Evolutionary conservation across 225 moss, liverwort and hornwort species (phyloP), one percentile per base, ranked within the genome.

Genomic region (Pseudoscleropodium purum): DNA sequence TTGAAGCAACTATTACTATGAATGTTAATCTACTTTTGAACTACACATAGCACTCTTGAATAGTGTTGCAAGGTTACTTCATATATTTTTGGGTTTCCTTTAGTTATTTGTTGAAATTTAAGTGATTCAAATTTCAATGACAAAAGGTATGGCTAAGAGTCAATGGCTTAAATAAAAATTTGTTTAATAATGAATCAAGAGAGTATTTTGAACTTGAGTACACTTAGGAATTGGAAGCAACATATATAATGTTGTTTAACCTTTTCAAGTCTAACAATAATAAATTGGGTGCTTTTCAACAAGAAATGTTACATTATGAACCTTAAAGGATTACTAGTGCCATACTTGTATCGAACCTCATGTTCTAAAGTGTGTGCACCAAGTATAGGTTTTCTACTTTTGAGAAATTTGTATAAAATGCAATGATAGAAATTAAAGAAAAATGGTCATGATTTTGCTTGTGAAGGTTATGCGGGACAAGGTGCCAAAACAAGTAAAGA

Each of bases 401-500:
- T 18, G 9, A 51, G 2, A 20, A 4, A n/a, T 37, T 27, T 52
- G 1, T 8, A 27, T 29, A 47, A 17, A 2, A 19, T 1, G 2
- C 0, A 26, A 2, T 52, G 6, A n/a, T 61, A 61, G 0, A 51
- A 83, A 20, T 23, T 1, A 17, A 51, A 47, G 1, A 10, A 7
- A 81, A 43, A 63, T 23, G 10, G 19, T 65, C 19, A 8, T 72
- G 81, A 23, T 43, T 54, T 8, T 57, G 3, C 23, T 47, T 91
- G 77, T 87, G 84, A 85, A 98, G 97, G 96, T 43, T 98, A 94
- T 90, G 98, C 97, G 9, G 98, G 98, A 84, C 97, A 97, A 95
- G 97, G 97, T 15, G 98, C 98, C 56, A 98, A 95, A 93, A 97
- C 98, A 30, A 97, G 98, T 84, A 91, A 92, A 89, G 96, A 92